These are phyloP conservation scores for Zoysia japonica DNA, from an alignment of 176 grass and related monocot species.

Conservation along the genomic window DNA sequence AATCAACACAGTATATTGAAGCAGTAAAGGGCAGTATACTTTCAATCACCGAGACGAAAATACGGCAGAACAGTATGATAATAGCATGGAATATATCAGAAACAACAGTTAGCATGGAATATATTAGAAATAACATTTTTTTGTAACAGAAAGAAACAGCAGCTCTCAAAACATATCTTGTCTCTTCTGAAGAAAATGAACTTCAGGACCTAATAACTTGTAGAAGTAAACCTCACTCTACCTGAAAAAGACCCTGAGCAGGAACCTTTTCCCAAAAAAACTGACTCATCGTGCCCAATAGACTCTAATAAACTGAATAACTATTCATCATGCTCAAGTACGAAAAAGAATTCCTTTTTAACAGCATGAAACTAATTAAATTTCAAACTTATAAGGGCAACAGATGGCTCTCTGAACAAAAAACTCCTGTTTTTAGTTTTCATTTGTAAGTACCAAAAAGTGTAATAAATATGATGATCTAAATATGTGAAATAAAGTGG, in stretches of 20 bases:
- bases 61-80: background rate
- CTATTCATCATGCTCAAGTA: too few species aligned
- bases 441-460: background rate
- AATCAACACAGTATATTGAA: background rate
- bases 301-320: background rate
- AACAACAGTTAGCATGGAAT: background rate
- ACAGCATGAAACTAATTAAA: too few species aligned
- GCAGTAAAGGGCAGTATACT: background rate
- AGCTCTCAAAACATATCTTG: background rate
- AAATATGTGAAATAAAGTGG: conserved; percentile 21
- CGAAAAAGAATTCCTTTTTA: too few species aligned
- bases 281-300: background rate
- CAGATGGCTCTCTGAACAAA: background rate
- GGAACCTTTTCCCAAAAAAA: background rate
- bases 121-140: background rate
- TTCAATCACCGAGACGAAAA: background rate
- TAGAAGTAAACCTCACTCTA: background rate
- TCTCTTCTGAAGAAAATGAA: conserved; percentile 3
- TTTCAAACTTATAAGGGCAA: conserved; percentile 9
- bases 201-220: background rate
- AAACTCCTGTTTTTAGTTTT: background rate
- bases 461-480: background rate
- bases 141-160: background rate
- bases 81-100: background rate
- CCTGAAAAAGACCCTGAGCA: background rate